Conservation (phyloP, 2,329 filamentous ascomycete species). For the Paracorniculantispora psalliotae region DNA sequence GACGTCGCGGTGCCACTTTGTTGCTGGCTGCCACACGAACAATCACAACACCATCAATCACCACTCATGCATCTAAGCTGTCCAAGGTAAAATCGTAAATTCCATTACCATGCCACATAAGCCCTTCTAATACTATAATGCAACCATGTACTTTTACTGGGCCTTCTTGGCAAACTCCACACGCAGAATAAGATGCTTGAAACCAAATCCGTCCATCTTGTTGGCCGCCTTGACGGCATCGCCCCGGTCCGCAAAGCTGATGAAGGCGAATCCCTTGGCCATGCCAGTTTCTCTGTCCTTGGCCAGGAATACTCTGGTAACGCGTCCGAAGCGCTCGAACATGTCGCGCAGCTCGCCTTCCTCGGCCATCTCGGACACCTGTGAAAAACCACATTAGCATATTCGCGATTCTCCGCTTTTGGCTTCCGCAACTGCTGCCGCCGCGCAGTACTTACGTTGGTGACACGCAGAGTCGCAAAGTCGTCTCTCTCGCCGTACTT, state of each 20-base stretch:
- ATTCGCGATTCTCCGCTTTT: neutral
- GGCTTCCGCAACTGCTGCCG: no score
- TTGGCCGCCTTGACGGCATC: slow-evolving; percentile 90
- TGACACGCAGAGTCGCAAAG: slow-evolving; percentile 91
- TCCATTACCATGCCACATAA: slow-evolving; percentile 8
- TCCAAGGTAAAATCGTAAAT: slow-evolving; percentile 10
- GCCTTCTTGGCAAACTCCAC: slow-evolving; percentile 85
- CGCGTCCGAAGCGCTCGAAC: slow-evolving; percentile 95
- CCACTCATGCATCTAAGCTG: neutral
- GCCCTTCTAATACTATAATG: slow-evolving; percentile 14
- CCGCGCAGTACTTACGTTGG: slow-evolving; percentile 89
- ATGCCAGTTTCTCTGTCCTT: slow-evolving; percentile 95
- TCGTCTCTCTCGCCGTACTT: slow-evolving; percentile 95
- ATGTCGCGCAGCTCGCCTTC: slow-evolving; percentile 93
- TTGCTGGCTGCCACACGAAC: no score
- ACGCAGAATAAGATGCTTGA: slow-evolving; percentile 79
- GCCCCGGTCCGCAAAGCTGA: slow-evolving; percentile 85
- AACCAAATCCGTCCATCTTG: slow-evolving; percentile 96
- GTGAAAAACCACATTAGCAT: slow-evolving; percentile 25
- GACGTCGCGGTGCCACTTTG: neutral
- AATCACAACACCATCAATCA: neutral
- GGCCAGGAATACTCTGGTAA: slow-evolving; percentile 94
- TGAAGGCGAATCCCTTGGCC: slow-evolving; percentile 98
- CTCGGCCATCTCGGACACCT: slow-evolving; percentile 96
- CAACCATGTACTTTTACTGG: slow-evolving; percentile 33